phyloP scores from a whole-genome alignment of 1,284 basidiomycete species.

The Ustilago nuda region DNA sequence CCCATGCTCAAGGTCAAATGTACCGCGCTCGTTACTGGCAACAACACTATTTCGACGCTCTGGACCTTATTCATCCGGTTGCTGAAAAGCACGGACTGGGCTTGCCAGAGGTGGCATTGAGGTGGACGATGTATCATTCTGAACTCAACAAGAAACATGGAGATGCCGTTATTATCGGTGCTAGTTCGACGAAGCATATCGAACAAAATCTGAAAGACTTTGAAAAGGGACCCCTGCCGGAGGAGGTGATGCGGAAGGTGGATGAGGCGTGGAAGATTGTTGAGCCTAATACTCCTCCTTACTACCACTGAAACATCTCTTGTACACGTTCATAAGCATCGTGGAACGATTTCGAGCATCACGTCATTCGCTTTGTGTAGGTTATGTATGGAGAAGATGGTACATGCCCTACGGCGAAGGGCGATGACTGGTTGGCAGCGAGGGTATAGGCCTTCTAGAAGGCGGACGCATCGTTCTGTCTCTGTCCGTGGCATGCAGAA shows the following conservation, averaged over 20 bases:
- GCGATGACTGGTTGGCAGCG: constrained; percentile 29
- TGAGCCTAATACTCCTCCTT: constrained; percentile 41
- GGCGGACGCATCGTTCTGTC: constrained; percentile 46
- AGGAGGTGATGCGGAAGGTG: constrained; percentile 48
- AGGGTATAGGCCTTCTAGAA: constrained; percentile 42
- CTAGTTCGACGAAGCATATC: constrained; percentile 52
- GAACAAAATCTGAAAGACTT: constrained; percentile 53
- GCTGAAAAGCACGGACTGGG: constrained; percentile 41
- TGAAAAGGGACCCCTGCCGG: constrained; percentile 46
- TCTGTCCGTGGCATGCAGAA: constrained; percentile 12
- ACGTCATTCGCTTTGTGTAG: neutral
- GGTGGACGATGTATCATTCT: constrained; percentile 60
- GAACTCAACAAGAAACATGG: constrained; percentile 30
- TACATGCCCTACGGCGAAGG: constrained; percentile 21
- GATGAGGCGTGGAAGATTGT: constrained; percentile 56
- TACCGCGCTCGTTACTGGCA: constrained; percentile 57
- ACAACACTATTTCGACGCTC: constrained; percentile 55
- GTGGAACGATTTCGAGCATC: no score
- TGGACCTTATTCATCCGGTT: constrained; percentile 63
- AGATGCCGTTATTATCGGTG: constrained; percentile 53
- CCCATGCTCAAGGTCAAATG: constrained; percentile 46
- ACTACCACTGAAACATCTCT: constrained; percentile 32
- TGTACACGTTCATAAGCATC: neutral
- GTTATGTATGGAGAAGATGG: neutral
- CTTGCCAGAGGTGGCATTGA: constrained; percentile 48